A percentile compares a stretch with the other conserved stretches of the same genome.
These are phyloP conservation scores for Aulographum hederae DNA, from an alignment of 2,329 filamentous ascomycete genomes.

Conservation along the genomic window DNA sequence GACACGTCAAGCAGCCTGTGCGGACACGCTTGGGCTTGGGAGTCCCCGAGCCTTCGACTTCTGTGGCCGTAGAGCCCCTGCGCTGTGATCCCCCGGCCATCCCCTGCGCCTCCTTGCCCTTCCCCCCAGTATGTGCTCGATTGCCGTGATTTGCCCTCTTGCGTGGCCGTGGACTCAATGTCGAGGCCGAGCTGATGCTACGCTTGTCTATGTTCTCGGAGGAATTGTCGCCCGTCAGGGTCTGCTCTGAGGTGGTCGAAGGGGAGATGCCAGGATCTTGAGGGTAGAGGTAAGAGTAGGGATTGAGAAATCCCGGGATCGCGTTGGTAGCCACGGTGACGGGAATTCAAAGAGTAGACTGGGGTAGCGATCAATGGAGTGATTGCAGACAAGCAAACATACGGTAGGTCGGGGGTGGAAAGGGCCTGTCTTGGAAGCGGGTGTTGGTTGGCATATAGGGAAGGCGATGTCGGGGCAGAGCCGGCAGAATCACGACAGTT, in stretches of 20 bases:
- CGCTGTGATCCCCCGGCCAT: constrained; percentile 8
- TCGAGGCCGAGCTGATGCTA: constrained; percentile 6
- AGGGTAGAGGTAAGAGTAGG: no score
- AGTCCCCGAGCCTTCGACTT: constrained; percentile 7
- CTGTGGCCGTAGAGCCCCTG: constrained; percentile 5
- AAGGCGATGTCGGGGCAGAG: no score
- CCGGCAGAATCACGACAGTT: no score
- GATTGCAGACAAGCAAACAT: no score
- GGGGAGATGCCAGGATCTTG: constrained; percentile 6
- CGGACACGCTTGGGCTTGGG: constrained; percentile 67
- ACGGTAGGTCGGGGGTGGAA: no score
- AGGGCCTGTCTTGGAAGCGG: no score
- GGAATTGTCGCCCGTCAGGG: constrained; percentile 6
- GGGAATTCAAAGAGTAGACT: no score
- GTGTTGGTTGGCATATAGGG: no score
- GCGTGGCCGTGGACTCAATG: constrained; percentile 7
- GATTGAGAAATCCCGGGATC: no score
- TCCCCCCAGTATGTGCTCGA: constrained; percentile 3
- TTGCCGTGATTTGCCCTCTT: constrained; percentile 5
- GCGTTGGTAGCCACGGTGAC: no score
- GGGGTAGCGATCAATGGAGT: no score
- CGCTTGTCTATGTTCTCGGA: no score
- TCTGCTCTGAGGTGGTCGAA: constrained; percentile 7
- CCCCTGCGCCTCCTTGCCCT: constrained; percentile 2
- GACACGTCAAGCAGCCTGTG: constrained; percentile 79